A percentile compares a stretch with the other conserved stretches of the same genome.
Evolutionary conservation across 441 rosid species (phyloP).

Genomic region (Iberis amara): DNA sequence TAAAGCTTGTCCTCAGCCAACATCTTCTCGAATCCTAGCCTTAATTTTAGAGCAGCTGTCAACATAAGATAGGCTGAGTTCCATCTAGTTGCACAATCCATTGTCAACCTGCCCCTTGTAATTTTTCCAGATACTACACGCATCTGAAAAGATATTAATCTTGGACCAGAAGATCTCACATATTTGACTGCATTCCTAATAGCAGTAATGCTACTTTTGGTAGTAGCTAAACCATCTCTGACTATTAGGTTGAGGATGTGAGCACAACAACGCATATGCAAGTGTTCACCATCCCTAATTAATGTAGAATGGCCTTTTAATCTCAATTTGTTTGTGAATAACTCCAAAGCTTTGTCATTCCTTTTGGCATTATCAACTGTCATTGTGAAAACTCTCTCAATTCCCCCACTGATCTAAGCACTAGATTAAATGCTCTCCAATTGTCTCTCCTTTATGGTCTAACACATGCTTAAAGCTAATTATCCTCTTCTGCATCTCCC

Average conservation of each 20-base stretch:
- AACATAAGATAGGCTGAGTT: constrained; percentile 2
- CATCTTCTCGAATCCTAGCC: background rate
- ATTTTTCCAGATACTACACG: background rate
- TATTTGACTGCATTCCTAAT: background rate
- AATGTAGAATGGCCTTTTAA: background rate
- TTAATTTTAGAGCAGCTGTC: background rate
- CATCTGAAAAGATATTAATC: background rate
- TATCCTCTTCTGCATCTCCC: constrained; percentile 8
- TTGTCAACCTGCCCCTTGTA: background rate
- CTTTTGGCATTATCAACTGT: background rate
- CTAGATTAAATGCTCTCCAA: background rate
- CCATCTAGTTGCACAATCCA: background rate
- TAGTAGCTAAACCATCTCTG: background rate
- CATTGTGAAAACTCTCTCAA: constrained; percentile 3
- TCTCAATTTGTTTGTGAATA: background rate
- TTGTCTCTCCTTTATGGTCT: background rate
- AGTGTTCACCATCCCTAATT: background rate
- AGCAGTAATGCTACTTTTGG: background rate
- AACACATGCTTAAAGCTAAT: background rate
- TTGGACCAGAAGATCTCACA: background rate
- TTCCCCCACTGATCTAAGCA: constrained; percentile 13
- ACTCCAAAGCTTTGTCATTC: background rate
- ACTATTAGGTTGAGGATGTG: background rate
- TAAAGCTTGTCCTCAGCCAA: background rate
- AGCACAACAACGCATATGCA: constrained; percentile 6